Conservation (phyloP, 768 basidiomycete genomes). For the Phylloporus scabripes region DNA sequence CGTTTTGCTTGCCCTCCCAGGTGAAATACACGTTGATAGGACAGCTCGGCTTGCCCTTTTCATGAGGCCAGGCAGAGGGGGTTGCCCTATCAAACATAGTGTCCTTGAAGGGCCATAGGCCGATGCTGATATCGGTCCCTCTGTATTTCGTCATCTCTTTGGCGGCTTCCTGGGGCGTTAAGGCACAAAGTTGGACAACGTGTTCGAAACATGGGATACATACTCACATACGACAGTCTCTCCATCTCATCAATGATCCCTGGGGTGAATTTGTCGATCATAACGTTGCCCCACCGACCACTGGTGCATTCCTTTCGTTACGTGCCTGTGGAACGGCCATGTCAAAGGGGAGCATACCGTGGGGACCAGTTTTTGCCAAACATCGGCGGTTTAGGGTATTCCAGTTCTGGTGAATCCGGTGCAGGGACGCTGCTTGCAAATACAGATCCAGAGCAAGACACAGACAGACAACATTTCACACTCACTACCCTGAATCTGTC, state of each 20-base stretch:
- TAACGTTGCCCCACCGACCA: conserved; percentile 9
- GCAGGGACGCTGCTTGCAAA: neutral
- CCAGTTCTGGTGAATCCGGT: neutral
- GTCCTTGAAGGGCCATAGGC: conserved; percentile 12
- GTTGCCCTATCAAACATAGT: conserved; percentile 12
- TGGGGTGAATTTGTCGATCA: conserved; percentile 7
- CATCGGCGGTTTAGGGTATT: neutral
- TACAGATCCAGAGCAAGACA: neutral
- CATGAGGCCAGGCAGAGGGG: conserved; percentile 15
- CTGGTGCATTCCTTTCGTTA: neutral
- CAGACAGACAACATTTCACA: neutral
- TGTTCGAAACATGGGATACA: neutral
- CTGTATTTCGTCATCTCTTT: neutral
- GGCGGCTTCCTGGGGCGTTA: neutral
- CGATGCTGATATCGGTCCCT: conserved; percentile 2
- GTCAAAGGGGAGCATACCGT: neutral
- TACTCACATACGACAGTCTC: neutral
- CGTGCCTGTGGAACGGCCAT: neutral
- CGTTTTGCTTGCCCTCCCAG: conserved; percentile 13
- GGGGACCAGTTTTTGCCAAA: neutral
- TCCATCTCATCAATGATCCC: conserved; percentile 1
- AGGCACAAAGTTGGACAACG: neutral
- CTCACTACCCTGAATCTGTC: neutral
- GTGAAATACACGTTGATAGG: conserved; percentile 9
- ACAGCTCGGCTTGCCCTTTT: conserved; percentile 8